Evolutionary conservation across 768 basidiomycete genomes (phyloP), one percentile per base, ranked within the genome.

Genomic region (Psilocybe cyanescens): DNA sequence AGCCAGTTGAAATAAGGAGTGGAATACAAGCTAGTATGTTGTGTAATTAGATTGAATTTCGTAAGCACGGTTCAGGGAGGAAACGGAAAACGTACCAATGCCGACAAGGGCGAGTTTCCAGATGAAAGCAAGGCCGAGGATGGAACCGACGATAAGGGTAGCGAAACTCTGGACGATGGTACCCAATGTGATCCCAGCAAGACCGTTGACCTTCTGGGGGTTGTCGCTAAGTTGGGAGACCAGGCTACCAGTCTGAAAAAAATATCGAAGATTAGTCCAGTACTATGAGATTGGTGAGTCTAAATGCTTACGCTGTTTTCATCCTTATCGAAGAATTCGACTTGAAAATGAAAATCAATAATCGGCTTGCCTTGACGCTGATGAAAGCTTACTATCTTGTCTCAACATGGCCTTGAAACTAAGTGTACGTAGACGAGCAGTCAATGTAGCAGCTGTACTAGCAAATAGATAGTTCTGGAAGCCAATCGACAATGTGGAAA

Each of bases 311-410:
- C 88, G 59, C 81, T 91, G 71, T 97, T 87, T 73, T 88, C 86
- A 28, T 94, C 92, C 75, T 86, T 87, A 75, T 97, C 95, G 61
- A 96, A 97, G 80, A 89, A 96, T 62, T 89, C 90, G 66, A 93
- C 88, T 90, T 62, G 29, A 52, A 56, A 24, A 51, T 24, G 35
- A 57, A 59, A 50, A 8, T 12, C 46, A 58, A 24, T 48, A 50
- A 45, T 29, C 3, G 14, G 28, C 2, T 7, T 12, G 28, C 4
- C 35, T 28, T 6, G 24, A 19, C n/a, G 24, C 19, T 24, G 24
- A 24, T 37, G 35, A 37, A 46, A 12, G 84, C 84, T 75, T 68
- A 86, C 91, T 88, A 70, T 97, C 97, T 79, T 97, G 95, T 52
- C 93, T 83, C 14, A 98, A 77, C 59, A 95, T 90, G 5, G 95